Percentiles rank a stretch among this genome's conserved stretches.
phyloP scores from a whole-genome alignment of 257 asterid species.

The Solanum pinnatisectum region DNA sequence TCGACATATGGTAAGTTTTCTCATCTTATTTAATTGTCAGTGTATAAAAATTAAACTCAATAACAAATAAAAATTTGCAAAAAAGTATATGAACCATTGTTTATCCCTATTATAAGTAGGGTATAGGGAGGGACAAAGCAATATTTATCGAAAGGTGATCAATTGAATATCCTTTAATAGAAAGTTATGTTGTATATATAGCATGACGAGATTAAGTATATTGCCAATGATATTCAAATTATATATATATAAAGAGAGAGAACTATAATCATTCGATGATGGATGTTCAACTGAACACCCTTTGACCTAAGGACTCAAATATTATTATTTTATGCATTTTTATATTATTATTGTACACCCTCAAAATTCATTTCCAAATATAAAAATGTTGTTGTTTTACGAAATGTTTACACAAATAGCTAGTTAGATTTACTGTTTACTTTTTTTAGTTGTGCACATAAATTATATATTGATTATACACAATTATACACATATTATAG shows the following conservation, averaged over 20 bases:
- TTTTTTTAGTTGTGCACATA: neutral
- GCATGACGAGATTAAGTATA: neutral
- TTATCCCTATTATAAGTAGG: neutral
- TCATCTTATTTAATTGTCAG: neutral
- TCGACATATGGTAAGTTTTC: constrained; percentile 31
- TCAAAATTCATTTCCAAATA: neutral
- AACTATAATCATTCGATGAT: neutral
- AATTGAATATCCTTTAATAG: neutral
- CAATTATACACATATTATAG: neutral
- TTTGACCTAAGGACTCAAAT: neutral
- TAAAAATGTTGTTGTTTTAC: neutral
- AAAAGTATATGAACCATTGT: neutral
- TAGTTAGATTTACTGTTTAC: fast-evolving
- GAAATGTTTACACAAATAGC: neutral
- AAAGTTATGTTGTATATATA: neutral
- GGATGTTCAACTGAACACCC: neutral
- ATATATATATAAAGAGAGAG: neutral
- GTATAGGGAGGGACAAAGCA: neutral
- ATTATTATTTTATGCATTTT: neutral
- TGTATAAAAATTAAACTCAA: neutral
- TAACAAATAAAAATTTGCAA: neutral
- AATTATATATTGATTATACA: neutral
- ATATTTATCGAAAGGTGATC: neutral
- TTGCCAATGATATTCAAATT: neutral
- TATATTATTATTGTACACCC: neutral